phyloP scores from a whole-genome alignment of 2,329 filamentous ascomycete genomes.

The Trichoderma sp. region DNA sequence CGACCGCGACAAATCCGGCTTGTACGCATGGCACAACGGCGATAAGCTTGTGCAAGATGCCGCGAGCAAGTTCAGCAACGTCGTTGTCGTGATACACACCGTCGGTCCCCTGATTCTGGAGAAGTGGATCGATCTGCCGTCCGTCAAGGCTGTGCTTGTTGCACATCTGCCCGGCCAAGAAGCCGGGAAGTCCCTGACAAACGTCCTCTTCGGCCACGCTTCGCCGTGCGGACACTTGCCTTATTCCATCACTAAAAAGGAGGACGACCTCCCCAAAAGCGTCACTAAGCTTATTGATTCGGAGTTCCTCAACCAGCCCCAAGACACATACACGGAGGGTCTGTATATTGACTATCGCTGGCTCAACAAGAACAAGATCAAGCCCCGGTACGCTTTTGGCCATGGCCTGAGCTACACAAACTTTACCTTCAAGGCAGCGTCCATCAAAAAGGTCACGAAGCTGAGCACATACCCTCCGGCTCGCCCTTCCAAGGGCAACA shows the following conservation, averaged over 20 bases:
- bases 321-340: slow-evolving; percentile 82
- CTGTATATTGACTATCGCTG: slow-evolving; percentile 88
- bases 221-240: slow-evolving; percentile 80
- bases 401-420: slow-evolving; percentile 81
- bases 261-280: slow-evolving; percentile 69
- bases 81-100: slow-evolving; percentile 84
- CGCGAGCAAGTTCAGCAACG: slow-evolving; percentile 54
- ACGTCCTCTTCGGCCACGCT: slow-evolving; percentile 76
- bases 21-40: slow-evolving; percentile 74
- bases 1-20: slow-evolving; percentile 68
- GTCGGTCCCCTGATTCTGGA: slow-evolving; percentile 84
- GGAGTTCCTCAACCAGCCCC: slow-evolving; percentile 61
- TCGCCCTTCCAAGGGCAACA: slow-evolving; percentile 43
- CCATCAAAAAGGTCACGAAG: slow-evolving; percentile 50
- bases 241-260: slow-evolving; percentile 77
- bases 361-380: slow-evolving; percentile 75
- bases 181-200: slow-evolving; percentile 77
- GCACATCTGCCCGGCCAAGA: slow-evolving; percentile 89
- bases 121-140: slow-evolving; percentile 74
- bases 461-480: slow-evolving; percentile 46
- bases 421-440: slow-evolving; percentile 62
- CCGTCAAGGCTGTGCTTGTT: slow-evolving; percentile 76
- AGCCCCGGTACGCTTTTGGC: slow-evolving; percentile 82
- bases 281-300: slow-evolving; percentile 52
- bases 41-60: slow-evolving; percentile 74